Conservation (phyloP, 495 filamentous ascomycete genomes). For the Aspergillus coremiiformis region DNA sequence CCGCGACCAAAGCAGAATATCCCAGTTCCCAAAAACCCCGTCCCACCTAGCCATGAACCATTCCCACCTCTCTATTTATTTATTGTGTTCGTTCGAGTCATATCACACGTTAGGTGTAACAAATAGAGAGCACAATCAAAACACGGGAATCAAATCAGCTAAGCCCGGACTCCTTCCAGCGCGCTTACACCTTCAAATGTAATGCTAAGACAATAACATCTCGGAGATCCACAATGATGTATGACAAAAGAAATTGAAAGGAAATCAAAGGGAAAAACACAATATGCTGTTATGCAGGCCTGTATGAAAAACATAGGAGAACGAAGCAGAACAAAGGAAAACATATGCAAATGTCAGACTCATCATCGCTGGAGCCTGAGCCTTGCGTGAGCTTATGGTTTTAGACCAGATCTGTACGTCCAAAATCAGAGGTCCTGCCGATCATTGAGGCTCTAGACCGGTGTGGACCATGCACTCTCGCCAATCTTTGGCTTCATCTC, state of each 20-base stretch:
- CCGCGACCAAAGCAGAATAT: conserved; percentile 3
- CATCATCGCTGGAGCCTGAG: not conserved
- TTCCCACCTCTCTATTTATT: conserved; percentile 10
- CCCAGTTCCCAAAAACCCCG: conserved; percentile 2
- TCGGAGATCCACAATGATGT: conserved; percentile 22
- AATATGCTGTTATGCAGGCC: not conserved
- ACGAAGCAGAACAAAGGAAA: conserved; percentile 11
- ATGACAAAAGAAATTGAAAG: conserved; percentile 15
- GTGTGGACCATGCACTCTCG: conserved; percentile 36
- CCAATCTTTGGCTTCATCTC: conserved; percentile 49
- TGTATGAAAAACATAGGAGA: conserved; percentile 14
- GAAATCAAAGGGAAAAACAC: conserved; percentile 15
- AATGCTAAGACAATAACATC: conserved; percentile 17
- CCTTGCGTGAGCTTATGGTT: not conserved
- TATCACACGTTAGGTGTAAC: conserved; percentile 16
- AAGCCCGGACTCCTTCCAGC: conserved; percentile 31
- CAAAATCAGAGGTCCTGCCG: conserved; percentile 8
- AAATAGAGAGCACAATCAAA: conserved; percentile 13
- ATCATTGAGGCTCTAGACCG: conserved; percentile 24
- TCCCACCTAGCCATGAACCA: conserved; percentile 5
- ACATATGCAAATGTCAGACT: not conserved
- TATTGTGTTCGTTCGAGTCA: conserved; percentile 15
- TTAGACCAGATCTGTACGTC: not conserved
- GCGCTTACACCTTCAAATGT: conserved; percentile 18
- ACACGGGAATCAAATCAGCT: conserved; percentile 20